Evolutionary conservation across 1,139 yeast genomes (phyloP).

Genomic region (Spencermartinsiella ligniputridi): DNA sequence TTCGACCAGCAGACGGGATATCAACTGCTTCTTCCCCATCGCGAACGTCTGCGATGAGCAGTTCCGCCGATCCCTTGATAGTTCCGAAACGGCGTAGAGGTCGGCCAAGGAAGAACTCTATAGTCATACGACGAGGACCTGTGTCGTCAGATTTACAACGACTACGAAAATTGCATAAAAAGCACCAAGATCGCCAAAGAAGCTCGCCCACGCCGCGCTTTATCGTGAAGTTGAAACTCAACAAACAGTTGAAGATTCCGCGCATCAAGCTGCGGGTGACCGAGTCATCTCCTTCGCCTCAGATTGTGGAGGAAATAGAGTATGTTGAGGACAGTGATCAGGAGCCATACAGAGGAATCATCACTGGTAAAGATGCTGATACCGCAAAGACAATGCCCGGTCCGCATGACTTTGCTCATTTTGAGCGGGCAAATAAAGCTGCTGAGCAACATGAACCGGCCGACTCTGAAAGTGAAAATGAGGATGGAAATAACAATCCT

Average conservation of each 20-base stretch:
- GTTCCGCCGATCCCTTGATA: neutral
- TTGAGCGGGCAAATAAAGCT: conserved; percentile 39
- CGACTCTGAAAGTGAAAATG: conserved; percentile 9
- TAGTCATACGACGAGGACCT: neutral
- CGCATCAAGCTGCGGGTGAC: conserved; percentile 1
- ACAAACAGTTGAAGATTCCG: conserved; percentile 3
- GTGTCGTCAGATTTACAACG: neutral
- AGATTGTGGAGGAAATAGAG: conserved; percentile 17
- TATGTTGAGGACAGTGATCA: conserved; percentile 25
- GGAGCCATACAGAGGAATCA: conserved; percentile 60
- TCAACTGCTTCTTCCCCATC: neutral
- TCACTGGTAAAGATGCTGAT: conserved; percentile 55
- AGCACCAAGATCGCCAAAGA: no score
- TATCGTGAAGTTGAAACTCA: neutral
- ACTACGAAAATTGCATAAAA: neutral
- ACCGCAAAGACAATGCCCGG: conserved; percentile 62
- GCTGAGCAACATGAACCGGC: conserved; percentile 24
- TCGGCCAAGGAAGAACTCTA: neutral
- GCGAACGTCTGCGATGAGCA: neutral
- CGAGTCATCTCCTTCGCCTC: conserved; percentile 7
- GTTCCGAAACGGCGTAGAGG: neutral
- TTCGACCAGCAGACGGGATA: neutral
- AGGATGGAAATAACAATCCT: conserved; percentile 1
- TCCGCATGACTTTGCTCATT: conserved; percentile 44
- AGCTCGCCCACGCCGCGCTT: neutral